Evolutionary conservation across 176 grass and related monocot species (phyloP), one percentile per base, ranked within the genome.

Genomic region (Tillandsia fasciculata): DNA sequence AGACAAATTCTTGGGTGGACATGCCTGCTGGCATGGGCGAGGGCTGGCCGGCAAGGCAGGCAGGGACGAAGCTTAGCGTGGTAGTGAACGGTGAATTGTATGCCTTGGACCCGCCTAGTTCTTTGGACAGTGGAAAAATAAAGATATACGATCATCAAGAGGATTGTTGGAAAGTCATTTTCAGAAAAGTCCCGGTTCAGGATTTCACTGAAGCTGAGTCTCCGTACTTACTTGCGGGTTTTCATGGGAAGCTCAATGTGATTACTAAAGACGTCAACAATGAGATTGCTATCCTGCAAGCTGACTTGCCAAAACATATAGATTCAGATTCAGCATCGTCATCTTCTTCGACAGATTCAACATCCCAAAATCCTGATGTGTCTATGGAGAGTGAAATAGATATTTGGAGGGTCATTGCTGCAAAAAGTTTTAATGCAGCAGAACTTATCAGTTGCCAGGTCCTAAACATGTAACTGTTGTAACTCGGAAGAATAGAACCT

Each of bases 41-140:
- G 65, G 82, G 91, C 13, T 96, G 91, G 91, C 87, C 91, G 13
- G 85, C 80, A 18, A 84, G 85, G 80, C 91, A 91, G 53, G 91
- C 74, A 3, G 80, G 79, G 49, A 83, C 85, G 26, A 96, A 88
- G 33, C 66, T 96, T 48, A 96, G 82, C 33, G 77, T 71, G 20
- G 82, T 96, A 50, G 17, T 88, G 56, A 48, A 84, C 33, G 85
- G 85, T 7, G 72, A 91, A 20, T 56, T 96, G 47, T 96, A 91
- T 75, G 87, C 85, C 22, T 65, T 96, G 80, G 87, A 96, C 71
- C 87, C 87, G 11, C 77, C 80, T 53, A 79, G 76, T 84, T 81
- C 82, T 52, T 83, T 79, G 10, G 77, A 83, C 33, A 57, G 73
- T 18, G 79, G 69, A 10, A 88, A 84, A 74, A 84, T 96, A 77